Evolutionary conservation across 2,329 filamentous ascomycete genomes (phyloP).

Genomic region (Calonectria multiphialidica): DNA sequence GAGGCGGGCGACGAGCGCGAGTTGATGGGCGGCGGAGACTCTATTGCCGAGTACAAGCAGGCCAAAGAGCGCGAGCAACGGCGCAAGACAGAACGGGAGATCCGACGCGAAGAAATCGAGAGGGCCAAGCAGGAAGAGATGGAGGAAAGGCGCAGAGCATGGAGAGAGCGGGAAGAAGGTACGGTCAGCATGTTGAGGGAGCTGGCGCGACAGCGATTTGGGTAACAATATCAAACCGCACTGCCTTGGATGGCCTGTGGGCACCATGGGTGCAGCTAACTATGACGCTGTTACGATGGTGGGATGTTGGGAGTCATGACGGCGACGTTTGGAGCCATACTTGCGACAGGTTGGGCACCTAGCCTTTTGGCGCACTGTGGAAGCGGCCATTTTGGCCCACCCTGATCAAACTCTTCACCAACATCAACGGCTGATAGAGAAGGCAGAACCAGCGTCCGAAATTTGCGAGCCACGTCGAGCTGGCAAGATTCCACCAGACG

Average conservation of each 20-base stretch:
- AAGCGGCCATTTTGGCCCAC: constrained; percentile 42
- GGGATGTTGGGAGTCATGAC: background rate
- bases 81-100: constrained; percentile 86
- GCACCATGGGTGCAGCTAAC: background rate
- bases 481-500: background rate
- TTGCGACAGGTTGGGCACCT: constrained; percentile 1
- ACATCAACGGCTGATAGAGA: constrained; percentile 27
- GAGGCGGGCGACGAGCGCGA: constrained; percentile 74
- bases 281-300: background rate
- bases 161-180: constrained; percentile 82
- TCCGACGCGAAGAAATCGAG: constrained; percentile 83
- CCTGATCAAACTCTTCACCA: constrained; percentile 44
- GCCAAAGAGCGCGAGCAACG: constrained; percentile 74
- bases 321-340: background rate
- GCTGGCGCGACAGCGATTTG: constrained; percentile 84
- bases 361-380: constrained; percentile 42
- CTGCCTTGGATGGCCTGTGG: background rate
- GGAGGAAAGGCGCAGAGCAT: constrained; percentile 78
- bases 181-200: constrained; percentile 86
- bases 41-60: constrained; percentile 76
- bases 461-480: constrained; percentile 13
- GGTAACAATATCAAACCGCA: constrained; percentile 51
- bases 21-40: constrained; percentile 79
- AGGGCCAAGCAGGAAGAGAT: constrained; percentile 82
- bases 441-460: background rate